phyloP scores from a whole-genome alignment of 1,139 yeast species.

The Groenewaldozyma sp. region DNA sequence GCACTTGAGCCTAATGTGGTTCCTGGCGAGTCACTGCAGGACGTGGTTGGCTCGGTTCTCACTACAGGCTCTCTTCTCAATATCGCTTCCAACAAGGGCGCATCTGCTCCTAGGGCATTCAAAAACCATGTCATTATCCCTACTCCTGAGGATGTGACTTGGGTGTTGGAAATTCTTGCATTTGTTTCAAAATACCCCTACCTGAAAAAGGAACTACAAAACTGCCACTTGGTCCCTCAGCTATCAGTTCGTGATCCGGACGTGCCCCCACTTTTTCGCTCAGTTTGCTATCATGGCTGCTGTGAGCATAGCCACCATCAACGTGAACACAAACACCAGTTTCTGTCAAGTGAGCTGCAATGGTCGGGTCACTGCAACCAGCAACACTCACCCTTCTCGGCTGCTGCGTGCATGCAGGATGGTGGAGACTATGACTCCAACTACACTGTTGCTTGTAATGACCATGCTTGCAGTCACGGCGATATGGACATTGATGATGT shows the following conservation, averaged over 20 bases:
- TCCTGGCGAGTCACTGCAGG: conserved; percentile 1
- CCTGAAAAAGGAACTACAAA: conserved; percentile 63
- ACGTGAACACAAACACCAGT: too few relatives aligned
- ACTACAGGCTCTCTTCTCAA: background rate
- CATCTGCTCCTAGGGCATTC: conserved; percentile 40
- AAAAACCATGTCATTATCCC: conserved; percentile 74
- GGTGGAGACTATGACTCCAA: background rate
- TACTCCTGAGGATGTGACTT: conserved; percentile 83
- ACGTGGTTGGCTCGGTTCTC: background rate
- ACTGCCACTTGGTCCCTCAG: conserved; percentile 50
- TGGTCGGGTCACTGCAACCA: conserved; percentile 9
- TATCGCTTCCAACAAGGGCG: conserved; percentile 1
- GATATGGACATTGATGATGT: conserved; percentile 14
- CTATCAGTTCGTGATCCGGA: conserved; percentile 28
- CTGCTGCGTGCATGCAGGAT: too few relatives aligned
- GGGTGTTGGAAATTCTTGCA: conserved; percentile 88
- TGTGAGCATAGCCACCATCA: background rate
- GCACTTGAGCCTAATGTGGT: background rate
- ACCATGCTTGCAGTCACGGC: conserved; percentile 1
- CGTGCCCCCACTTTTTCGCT: conserved; percentile 15
- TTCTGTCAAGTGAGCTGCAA: conserved; percentile 14
- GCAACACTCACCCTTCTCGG: too few relatives aligned
- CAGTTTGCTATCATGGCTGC: background rate
- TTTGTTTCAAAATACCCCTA: conserved; percentile 87
- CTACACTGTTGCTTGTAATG: too few relatives aligned